These are phyloP conservation scores for Cubamyces sp. DNA, from an alignment of 768 basidiomycete genomes.

Conservation along the genomic window DNA sequence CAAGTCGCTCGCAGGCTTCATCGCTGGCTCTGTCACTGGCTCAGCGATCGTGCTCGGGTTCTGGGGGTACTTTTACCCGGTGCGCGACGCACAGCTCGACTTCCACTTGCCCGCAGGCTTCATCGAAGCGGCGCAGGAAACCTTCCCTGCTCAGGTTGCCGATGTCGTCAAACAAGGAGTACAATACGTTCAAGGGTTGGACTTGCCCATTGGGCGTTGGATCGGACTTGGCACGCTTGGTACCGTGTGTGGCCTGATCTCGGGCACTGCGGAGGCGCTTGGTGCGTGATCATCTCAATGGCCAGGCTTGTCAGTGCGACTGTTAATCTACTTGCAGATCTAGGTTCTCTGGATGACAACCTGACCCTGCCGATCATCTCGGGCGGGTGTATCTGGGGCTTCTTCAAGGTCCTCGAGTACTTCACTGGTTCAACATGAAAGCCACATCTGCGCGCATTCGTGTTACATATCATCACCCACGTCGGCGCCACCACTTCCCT, in stretches of 20 bases:
- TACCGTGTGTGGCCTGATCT: constrained; percentile 72
- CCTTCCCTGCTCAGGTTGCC: constrained; percentile 26
- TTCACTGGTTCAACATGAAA: constrained; percentile 23
- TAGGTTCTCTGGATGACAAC: constrained; percentile 88
- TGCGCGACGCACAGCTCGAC: constrained; percentile 44
- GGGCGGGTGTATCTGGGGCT: constrained; percentile 69
- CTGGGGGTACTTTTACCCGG: constrained; percentile 64
- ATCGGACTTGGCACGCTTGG: constrained; percentile 59
- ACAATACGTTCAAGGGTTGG: constrained; percentile 22
- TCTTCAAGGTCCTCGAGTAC: constrained; percentile 48
- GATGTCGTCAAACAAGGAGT: constrained; percentile 33
- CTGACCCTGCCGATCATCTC: constrained; percentile 87
- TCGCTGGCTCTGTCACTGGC: constrained; percentile 77
- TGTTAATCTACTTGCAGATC: constrained; percentile 50
- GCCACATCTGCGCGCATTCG: too few relatives aligned
- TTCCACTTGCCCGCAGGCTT: constrained; percentile 39
- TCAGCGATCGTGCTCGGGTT: constrained; percentile 67
- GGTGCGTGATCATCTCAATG: constrained; percentile 52
- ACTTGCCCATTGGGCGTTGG: constrained; percentile 44
- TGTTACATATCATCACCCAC: too few relatives aligned
- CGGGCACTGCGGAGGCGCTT: constrained; percentile 86
- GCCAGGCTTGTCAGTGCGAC: constrained; percentile 12
- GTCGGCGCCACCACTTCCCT: too few relatives aligned
- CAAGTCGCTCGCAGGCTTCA: constrained; percentile 85
- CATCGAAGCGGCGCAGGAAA: constrained; percentile 17